Conservation (phyloP, 768 basidiomycete genomes). For the Trametes sanguinea region DNA sequence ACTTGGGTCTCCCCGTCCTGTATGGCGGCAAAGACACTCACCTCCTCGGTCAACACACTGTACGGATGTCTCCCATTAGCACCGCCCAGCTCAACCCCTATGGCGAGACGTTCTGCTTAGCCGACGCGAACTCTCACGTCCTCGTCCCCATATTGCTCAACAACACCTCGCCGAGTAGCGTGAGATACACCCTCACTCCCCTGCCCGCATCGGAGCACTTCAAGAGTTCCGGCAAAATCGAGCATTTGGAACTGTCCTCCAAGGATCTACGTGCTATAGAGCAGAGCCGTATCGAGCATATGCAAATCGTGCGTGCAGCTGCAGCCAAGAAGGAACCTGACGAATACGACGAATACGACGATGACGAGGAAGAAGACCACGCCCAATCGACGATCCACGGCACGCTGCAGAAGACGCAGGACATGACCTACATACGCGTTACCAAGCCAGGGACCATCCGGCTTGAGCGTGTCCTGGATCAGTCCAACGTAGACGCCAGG, state of each 20-base stretch:
- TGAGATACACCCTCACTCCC: conserved; percentile 75
- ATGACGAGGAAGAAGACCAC: conserved; percentile 48
- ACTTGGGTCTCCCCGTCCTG: conserved; percentile 54
- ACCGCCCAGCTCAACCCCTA: conserved; percentile 89
- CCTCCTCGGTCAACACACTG: conserved; percentile 84
- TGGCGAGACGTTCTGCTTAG: conserved; percentile 71
- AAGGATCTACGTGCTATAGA: conserved; percentile 73
- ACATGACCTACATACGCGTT: conserved; percentile 70
- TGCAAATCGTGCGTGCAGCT: conserved; percentile 47
- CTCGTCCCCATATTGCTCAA: conserved; percentile 87
- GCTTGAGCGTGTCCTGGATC: conserved; percentile 73
- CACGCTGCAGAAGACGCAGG: conserved; percentile 70
- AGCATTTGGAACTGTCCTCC: conserved; percentile 54
- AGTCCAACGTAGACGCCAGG: conserved; percentile 70
- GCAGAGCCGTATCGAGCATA: conserved; percentile 52
- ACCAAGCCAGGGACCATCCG: conserved; percentile 73
- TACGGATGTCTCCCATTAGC: conserved; percentile 91
- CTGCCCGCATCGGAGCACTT: conserved; percentile 51
- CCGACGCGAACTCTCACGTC: conserved; percentile 51
- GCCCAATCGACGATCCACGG: conserved; percentile 13
- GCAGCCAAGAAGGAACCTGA: conserved; percentile 38
- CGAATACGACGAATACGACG: conserved; percentile 72
- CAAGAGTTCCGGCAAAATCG: conserved; percentile 43
- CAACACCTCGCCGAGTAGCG: conserved; percentile 73
- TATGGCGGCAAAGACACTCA: conserved; percentile 53